A percentile compares a stretch with the other conserved stretches of the same genome.
These are phyloP conservation scores for Naematelia encephala DNA, from an alignment of 768 basidiomycete genomes.

Conservation along the genomic window DNA sequence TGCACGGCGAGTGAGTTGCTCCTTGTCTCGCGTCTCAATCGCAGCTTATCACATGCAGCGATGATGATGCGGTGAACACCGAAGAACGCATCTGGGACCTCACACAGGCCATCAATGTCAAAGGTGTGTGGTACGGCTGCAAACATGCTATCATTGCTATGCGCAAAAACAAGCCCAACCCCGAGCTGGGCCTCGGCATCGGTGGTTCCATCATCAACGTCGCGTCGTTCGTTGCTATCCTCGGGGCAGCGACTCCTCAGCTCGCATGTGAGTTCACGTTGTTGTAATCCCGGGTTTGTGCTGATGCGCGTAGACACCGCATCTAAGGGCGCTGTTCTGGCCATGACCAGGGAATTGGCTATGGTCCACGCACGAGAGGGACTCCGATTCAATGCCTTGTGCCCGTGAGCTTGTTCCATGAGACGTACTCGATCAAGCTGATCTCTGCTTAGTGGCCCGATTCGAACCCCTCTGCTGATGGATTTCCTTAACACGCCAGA, in stretches of 20 bases:
- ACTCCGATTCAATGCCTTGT: conserved; percentile 90
- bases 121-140: conserved; percentile 99
- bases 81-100: conserved; percentile 88
- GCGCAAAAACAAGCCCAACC: conserved; percentile 83
- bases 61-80: conserved; percentile 93
- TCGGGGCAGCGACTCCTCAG: conserved; percentile 97
- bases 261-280: conserved; percentile 93
- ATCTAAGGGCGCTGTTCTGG: conserved; percentile 96
- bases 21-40: neutral
- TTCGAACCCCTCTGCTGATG: conserved; percentile 96
- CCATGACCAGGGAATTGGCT: conserved; percentile 95
- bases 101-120: conserved; percentile 78
- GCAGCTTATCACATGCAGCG: conserved; percentile 48
- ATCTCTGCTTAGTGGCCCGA: conserved; percentile 65
- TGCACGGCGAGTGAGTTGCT: conserved; percentile 66
- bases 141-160: conserved; percentile 97
- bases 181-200: conserved; percentile 68
- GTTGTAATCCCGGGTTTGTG: neutral
- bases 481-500: conserved; percentile 95
- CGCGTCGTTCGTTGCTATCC: conserved; percentile 89
- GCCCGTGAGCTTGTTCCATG: conserved; percentile 68
- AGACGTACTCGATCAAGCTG: neutral
- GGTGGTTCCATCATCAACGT: conserved; percentile 89
- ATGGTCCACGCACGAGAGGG: conserved; percentile 98
- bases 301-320: conserved; percentile 69